Conservation (phyloP, 768 basidiomycete genomes). For the Suillus occidentalis region DNA sequence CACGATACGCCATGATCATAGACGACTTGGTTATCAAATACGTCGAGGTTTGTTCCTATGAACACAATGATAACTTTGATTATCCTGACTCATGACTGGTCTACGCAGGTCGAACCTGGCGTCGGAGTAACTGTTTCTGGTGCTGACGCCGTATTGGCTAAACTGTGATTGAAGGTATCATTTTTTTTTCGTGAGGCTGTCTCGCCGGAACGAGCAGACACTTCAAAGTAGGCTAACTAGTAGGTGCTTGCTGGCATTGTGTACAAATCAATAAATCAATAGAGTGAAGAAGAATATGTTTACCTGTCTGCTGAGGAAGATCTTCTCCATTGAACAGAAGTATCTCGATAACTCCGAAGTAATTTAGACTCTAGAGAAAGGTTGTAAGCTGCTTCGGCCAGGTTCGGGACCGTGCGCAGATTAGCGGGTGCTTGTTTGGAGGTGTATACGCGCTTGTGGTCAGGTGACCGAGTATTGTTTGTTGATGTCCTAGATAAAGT, state of each 20-base stretch:
- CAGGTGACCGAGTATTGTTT: conserved; percentile 37
- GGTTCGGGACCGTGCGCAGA: conserved; percentile 20
- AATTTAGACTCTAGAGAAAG: background rate
- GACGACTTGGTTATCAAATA: conserved; percentile 73
- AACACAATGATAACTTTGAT: no score
- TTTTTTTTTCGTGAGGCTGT: background rate
- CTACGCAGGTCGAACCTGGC: conserved; percentile 48
- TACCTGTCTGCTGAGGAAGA: background rate
- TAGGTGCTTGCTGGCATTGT: background rate
- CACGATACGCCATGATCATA: conserved; percentile 62
- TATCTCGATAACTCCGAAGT: background rate
- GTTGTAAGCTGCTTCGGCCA: background rate
- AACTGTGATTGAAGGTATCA: conserved; percentile 29
- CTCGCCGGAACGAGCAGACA: background rate
- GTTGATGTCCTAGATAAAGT: conserved; percentile 37
- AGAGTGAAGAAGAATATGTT: background rate
- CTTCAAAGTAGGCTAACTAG: background rate
- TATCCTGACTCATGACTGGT: background rate
- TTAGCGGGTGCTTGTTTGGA: conserved; percentile 20
- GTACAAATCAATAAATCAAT: background rate
- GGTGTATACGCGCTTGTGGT: conserved; percentile 30
- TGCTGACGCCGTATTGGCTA: conserved; percentile 57
- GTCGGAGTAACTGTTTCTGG: conserved; percentile 56
- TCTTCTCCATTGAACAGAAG: background rate
- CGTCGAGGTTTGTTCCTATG: conserved; percentile 44